A percentile compares a stretch with the other conserved stretches of the same genome.
Conservation (phyloP, 2,329 filamentous ascomycete species). For the Fusarium redolens region DNA sequence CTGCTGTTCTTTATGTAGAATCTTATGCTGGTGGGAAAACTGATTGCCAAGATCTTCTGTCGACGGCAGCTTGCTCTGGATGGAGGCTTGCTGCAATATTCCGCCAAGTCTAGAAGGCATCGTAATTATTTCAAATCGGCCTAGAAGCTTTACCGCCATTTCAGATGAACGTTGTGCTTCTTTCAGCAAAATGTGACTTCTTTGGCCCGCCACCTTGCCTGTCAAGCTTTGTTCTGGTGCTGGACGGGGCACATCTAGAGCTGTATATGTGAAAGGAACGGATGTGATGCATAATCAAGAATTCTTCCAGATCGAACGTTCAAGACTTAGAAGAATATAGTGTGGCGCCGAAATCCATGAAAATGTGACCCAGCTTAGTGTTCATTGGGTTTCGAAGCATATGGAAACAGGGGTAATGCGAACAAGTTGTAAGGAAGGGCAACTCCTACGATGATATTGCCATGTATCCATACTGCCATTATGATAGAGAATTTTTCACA, state of each 20-base stretch:
- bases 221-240: background rate
- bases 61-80: constrained; percentile 9
- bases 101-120: background rate
- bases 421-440: background rate
- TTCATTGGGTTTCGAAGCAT: background rate
- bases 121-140: background rate
- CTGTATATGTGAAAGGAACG: background rate
- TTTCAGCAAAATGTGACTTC: background rate
- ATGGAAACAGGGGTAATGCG: background rate
- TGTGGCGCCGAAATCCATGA: background rate
- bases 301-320: background rate
- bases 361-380: background rate
- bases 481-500: background rate
- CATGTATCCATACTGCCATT: background rate
- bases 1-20: background rate
- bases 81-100: constrained; percentile 5
- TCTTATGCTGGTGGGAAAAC: background rate
- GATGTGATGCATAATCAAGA: background rate
- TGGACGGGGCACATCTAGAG: background rate
- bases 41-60: background rate
- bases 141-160: background rate
- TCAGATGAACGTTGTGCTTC: background rate
- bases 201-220: background rate
- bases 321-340: background rate
- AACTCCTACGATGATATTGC: background rate